Base-by-base conservation (phyloP, 1,284 basidiomycete genomes). In the Hymenochaete sp. region DNA sequence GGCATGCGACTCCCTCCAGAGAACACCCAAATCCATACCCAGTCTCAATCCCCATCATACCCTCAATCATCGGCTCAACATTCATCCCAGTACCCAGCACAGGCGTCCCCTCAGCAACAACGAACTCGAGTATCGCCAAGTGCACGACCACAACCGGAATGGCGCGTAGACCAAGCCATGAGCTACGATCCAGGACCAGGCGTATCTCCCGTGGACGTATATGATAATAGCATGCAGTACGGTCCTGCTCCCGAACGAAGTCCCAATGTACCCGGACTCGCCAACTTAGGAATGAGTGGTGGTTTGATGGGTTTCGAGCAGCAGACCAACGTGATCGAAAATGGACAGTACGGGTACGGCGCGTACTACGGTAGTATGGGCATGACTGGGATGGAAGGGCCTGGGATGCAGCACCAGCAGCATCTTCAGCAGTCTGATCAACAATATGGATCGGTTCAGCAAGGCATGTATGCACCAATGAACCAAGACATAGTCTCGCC, bases 11-110 rank as follows among this genome's bases (percentile, higher is more conserved):
- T 53, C n/a, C 48, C 46, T 25, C 45, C 52, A n/a, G 49, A 49
- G 16, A 45, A 38, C 21, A 52, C 41, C 11, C 53, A 52, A 16
- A 51, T 48, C 14, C 56, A 55, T 22, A 42, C 36, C n/a, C 48
- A 53, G 29, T 38, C 51, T 41, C 49, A 47, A 21, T 36, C 21
- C 18, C 52, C 47, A 16, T 29, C 41, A 37, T 35, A 45, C 8
- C 16, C 36, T 13, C 43, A 45, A n/a, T n/a, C 13, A 29, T 37
- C 26, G 9, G 35, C 35, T 33, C 50, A 50, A 13, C n/a, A n/a
- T n/a, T n/a, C n/a, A n/a, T n/a, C n/a, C n/a, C n/a, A n/a, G n/a
- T n/a, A n/a, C n/a, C n/a, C n/a, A n/a, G n/a, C n/a, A n/a, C n/a
- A n/a, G n/a, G n/a, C n/a, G n/a, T n/a, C n/a, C n/a, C n/a, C n/a